Evolutionary conservation across 2,329 filamentous ascomycete genomes (phyloP), one percentile per base, ranked within the genome.

Genomic region (Fusarium phyllophilum): DNA sequence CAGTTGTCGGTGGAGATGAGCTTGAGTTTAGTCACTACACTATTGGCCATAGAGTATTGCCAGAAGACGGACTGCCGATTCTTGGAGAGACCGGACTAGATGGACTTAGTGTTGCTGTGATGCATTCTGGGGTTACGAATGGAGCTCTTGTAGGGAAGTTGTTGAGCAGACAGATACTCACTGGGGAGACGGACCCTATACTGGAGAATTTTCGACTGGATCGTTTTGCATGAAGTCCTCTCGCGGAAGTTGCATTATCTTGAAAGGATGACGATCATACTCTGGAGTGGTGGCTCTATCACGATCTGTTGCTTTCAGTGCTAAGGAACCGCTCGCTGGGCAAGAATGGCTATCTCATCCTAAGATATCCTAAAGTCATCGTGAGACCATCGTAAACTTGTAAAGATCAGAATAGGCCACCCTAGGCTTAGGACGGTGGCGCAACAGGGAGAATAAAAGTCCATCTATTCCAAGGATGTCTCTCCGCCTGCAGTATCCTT

Each of bases 91-190:
- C 68, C 5, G 66, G 66, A 4, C 5, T 71, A 5, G 51, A 55
- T 29, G 66, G 49, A 6, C 29, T 71, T 3, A 62, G n/a, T 24
- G 10, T 71, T 18, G 68, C 66, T 44, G 68, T 62, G 17, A 71
- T 71, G 66, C 68, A 71, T 38, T 71, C 68, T 49, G 66, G 68
- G 4, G 68, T 70, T 6, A 70, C 66, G 10, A 71, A 71, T 48
- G 61, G 55, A 13, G 68, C 68, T 7, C 48, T 71, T 10, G 68
- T 71, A 2, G 66, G 68, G 20, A 39, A 70, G 33, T 29, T 71
- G 12, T 39, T 71, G 14, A 66, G 66, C 9, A 57, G 56, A 17
- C 39, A 70, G 34, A 60, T 60, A 11, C 34, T 60, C 26, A 33
- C 22, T 14, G 57, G 36, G 42, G 20, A 58, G 33, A 36, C 24